Conservation (phyloP, 257 asterid genomes). For the Osmanthus fragrans region DNA sequence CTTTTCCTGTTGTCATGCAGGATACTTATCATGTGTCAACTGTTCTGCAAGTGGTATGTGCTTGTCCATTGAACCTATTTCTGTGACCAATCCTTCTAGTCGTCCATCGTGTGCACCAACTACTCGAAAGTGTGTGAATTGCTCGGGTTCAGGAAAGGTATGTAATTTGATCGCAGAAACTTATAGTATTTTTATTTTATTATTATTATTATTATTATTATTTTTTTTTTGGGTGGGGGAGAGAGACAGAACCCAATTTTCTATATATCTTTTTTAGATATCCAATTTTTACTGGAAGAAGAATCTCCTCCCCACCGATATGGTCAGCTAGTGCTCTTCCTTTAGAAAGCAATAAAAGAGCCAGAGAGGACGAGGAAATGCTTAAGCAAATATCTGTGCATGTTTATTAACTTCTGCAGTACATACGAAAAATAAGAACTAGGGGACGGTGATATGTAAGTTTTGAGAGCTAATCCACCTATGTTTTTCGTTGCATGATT, state of each 20-base stretch:
- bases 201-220: background rate
- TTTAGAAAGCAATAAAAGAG: too few relatives aligned
- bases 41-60: slow-evolving; percentile 84
- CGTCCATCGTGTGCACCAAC: slow-evolving; percentile 55
- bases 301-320: background rate
- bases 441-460: background rate
- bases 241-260: too few relatives aligned
- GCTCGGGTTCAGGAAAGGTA: slow-evolving; percentile 98
- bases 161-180: slow-evolving; percentile 11
- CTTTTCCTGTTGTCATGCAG: slow-evolving; percentile 30
- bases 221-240: background rate
- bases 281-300: background rate
- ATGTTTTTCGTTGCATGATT: background rate
- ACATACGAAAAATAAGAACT: background rate
- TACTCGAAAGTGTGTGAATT: slow-evolving; percentile 70
- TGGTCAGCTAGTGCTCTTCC: too few relatives aligned
- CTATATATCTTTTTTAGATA: background rate
- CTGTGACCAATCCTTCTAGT: slow-evolving; percentile 42
- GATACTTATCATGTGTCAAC: slow-evolving; percentile 92
- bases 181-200: background rate
- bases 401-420: background rate
- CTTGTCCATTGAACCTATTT: slow-evolving; percentile 59
- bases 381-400: too few relatives aligned
- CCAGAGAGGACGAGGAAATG: too few relatives aligned
- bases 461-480: background rate